Evolutionary conservation across 768 basidiomycete species (phyloP), one percentile per base, ranked within the genome.

Genomic region (Amanita pseudoporphyria): DNA sequence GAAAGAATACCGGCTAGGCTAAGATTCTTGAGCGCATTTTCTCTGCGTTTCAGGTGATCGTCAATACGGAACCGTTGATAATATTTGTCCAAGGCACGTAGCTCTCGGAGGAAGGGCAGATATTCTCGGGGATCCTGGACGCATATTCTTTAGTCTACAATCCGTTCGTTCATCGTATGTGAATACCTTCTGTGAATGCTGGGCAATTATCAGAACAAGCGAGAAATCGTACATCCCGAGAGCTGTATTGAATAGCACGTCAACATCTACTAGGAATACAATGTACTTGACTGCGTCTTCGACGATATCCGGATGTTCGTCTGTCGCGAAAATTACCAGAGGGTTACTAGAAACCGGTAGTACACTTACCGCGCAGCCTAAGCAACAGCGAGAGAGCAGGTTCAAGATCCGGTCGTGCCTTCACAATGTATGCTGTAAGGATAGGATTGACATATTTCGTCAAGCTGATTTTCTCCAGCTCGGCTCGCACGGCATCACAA

Each of bases 191-290:
- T 98, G 94, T 41, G 95, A 87, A 59, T 96, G 86, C 61, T 98
- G 96, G 1, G 96, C 94, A 36, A 99, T 79, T 84, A 98, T 84
- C 19, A 98, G 71, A 6, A 97, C 95, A 14, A 99, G 71, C 24
- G 88, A 83, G 69, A 98, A 98, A 65, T 99, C 93, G 60, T 99
- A 99, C 93, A 98, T 98, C 16, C 96, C 96, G 28, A 99, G 76
- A 1, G 96, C 96, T 9, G 88, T 87, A 62, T 98, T 83, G 67
- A 95, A 98, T 3, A 99, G 74, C 39, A 74, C 73, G 58, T 98
- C 81, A 0, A 92, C 92, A 56, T 98, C 91, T 16, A 92, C 90
- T 28, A 99, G 78, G 74, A 98, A 99, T 63, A 98, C 97, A 62
- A 98, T 85, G 60, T 98, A 99, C 62, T 94, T 97, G 58, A 98